Conservation (phyloP, 306 rosid genomes). For the Citrullus amarus region DNA sequence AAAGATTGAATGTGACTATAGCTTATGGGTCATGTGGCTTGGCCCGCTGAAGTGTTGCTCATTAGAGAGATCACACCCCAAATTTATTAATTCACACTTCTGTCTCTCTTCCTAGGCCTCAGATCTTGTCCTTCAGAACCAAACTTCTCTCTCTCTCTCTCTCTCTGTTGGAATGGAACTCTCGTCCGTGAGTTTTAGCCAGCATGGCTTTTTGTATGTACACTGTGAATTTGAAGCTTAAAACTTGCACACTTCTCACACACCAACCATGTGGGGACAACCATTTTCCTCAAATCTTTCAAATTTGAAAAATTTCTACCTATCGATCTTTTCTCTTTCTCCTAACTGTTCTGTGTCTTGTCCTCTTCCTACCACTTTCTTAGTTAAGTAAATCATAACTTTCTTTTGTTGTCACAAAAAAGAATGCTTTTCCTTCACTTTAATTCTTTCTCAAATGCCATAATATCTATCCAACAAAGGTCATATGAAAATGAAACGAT, state of each 20-base stretch:
- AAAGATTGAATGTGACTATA: conserved; percentile 9
- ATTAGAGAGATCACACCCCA: conserved; percentile 3
- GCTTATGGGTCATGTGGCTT: conserved; percentile 9
- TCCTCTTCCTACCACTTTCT: background rate
- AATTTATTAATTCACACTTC: background rate
- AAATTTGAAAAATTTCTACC: background rate
- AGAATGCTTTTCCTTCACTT: background rate
- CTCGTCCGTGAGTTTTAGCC: conserved; percentile 10
- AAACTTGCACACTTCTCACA: background rate
- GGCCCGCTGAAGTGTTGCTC: background rate
- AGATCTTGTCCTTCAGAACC: background rate
- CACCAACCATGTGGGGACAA: background rate
- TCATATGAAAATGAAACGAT: background rate
- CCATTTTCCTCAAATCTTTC: conserved; percentile 7
- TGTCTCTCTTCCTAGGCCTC: background rate
- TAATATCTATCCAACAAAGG: background rate
- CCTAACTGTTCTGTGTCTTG: background rate
- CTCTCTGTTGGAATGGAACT: background rate
- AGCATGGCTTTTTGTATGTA: conserved; percentile 4
- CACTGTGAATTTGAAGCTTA: background rate
- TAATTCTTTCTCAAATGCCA: background rate
- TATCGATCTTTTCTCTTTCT: background rate
- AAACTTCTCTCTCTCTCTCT: background rate
- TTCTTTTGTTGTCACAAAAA: background rate
- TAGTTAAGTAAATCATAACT: background rate